phyloP scores from a whole-genome alignment of 148 eudicot genomes.

The Heliosperma pusillum region DNA sequence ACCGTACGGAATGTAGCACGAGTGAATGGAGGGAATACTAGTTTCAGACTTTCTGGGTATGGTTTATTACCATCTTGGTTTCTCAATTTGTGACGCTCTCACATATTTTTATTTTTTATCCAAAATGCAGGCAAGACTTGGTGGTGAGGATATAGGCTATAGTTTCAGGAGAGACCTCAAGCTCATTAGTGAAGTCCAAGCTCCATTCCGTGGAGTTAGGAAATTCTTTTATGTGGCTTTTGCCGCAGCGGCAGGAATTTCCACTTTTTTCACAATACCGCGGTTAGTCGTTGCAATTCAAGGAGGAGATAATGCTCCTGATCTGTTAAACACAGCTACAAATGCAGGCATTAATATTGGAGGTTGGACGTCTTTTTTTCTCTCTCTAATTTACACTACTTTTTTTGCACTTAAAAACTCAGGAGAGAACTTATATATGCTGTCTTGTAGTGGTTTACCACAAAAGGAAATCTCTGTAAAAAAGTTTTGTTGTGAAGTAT shows the following conservation, averaged over 20 bases:
- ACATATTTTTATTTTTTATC: neutral
- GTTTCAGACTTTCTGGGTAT: neutral
- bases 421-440: neutral
- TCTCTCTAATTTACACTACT: neutral
- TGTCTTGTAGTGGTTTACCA: neutral
- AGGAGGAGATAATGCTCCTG: conserved; percentile 88
- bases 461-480: neutral
- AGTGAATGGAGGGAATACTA: neutral
- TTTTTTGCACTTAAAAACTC: neutral
- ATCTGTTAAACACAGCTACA: conserved; percentile 60
- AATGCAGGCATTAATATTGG: conserved; percentile 82
- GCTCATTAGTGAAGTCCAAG: conserved; percentile 99
- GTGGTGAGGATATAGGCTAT: conserved; percentile 95
- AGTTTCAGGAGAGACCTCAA: conserved; percentile 96
- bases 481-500: neutral
- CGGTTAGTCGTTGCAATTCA: conserved; percentile 63
- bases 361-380: conserved; percentile 40
- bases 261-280: conserved; percentile 75
- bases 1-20: neutral
- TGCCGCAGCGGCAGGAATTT: conserved; percentile 93
- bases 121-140: conserved; percentile 65
- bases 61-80: neutral
- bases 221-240: conserved; percentile 90
- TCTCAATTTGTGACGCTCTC: neutral
- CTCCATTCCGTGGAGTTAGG: conserved; percentile 94